A percentile compares a stretch with the other conserved stretches of the same genome.
Conservation (phyloP, 176 grass and related monocot species). For the Puccinellia tenuiflora region DNA sequence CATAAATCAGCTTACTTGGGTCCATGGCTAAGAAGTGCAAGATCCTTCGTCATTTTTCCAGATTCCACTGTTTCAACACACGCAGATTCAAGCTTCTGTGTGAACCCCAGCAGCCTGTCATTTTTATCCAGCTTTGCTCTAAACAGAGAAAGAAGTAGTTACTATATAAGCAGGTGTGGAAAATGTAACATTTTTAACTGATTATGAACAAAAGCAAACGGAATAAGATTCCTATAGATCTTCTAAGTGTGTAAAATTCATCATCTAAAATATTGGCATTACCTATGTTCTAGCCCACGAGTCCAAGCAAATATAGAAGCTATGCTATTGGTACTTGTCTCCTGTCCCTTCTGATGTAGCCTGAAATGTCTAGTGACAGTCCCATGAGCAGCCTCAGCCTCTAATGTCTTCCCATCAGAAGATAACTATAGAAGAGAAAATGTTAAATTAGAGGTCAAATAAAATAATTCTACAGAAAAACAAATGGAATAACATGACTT, state of each 20-base stretch:
- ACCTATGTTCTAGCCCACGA: constrained; percentile 92
- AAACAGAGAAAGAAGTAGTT: constrained; percentile 9
- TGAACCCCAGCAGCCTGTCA: constrained; percentile 61
- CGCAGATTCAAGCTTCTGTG: constrained; percentile 80
- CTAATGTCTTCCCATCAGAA: constrained; percentile 93
- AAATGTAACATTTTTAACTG: background rate
- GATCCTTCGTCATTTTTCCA: constrained; percentile 98
- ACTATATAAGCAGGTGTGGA: background rate
- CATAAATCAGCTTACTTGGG: constrained; percentile 61
- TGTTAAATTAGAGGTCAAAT: background rate
- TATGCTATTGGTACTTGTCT: constrained; percentile 98
- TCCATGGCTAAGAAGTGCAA: constrained; percentile 87
- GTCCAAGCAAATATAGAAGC: constrained; percentile 99
- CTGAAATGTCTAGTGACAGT: constrained; percentile 94
- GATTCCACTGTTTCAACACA: constrained; percentile 88
- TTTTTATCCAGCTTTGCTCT: constrained; percentile 94
- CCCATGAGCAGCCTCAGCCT: constrained; percentile 97
- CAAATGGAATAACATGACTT: constrained; percentile 9
- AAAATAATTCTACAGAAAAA: constrained; percentile 19
- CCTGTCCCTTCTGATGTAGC: constrained; percentile 83
- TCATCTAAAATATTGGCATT: background rate
- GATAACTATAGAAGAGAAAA: constrained; percentile 60
- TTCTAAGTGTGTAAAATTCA: background rate
- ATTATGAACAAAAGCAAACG: background rate
- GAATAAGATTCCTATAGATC: background rate